Evolutionary conservation across 768 basidiomycete genomes (phyloP), one percentile per base, ranked within the genome.

Genomic region (Suillus sp.): DNA sequence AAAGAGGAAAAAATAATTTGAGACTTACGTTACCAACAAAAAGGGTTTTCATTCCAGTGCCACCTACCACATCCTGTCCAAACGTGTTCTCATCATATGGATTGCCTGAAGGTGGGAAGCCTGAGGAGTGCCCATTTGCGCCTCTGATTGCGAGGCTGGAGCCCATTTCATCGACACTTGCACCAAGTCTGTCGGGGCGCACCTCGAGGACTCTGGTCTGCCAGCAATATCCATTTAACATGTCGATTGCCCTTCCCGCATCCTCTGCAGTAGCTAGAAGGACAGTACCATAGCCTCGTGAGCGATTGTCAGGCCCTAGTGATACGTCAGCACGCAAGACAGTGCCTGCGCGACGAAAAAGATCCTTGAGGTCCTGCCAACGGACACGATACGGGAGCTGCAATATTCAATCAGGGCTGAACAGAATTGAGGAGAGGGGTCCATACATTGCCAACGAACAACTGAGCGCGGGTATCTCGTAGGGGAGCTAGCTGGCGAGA

Each of bases 301-400:
- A 94, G 68, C 96, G 84, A 75, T 97, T 97, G 75, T 95, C 93
- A 2, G 92, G 91, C 4, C 92, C 86, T 37, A 93, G 81, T 61
- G 91, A 84, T 66, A 92, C 86, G 72, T 90, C 86, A 45, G 95
- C 89, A 56, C 91, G 83, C 42, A 93, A 79, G 66, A 96, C 88
- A 34, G 92, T 97, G 47, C 97, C 97, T 7, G 96, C 93, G 67
- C 93, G 91, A 42, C 96, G 87, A 77, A 99, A 98, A 59, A 99
- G 86, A 74, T 99, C 96, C 70, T 99, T 99, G 66, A 99, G 85
- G 79, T 99, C 97, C 79, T 99, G 97, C 97, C 97, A 99, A 61
- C 97, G 88, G 43, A 98, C 96, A 65, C 96, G 84, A 77, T 96
- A 99, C 0, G 97, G 97, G 30, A 99, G 86, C 95, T 96, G 69